Conservation (phyloP, 2,329 filamentous ascomycete genomes). For the Trichothecium sympodiale region DNA sequence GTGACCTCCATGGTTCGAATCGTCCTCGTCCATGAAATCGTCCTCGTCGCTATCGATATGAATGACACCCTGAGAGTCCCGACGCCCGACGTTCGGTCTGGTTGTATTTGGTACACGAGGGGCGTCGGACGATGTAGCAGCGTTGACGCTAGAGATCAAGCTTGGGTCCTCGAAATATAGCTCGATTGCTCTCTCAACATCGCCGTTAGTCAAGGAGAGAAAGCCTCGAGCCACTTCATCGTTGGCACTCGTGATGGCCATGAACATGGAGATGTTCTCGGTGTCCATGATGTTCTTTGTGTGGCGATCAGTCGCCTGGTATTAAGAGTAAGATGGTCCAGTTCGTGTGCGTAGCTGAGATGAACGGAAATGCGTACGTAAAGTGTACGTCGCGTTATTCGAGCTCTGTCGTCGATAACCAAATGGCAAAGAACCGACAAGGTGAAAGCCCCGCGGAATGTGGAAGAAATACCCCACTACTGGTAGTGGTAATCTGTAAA, state of each 20-base stretch:
- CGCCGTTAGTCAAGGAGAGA: constrained; percentile 71
- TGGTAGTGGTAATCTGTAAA: no score
- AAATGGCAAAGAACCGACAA: no score
- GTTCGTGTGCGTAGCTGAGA: no score
- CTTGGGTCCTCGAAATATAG: constrained; percentile 87
- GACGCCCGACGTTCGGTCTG: constrained; percentile 15
- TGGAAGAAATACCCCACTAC: no score
- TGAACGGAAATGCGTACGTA: no score
- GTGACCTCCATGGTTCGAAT: constrained; percentile 24
- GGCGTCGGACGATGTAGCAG: constrained; percentile 14
- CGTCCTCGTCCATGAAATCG: constrained; percentile 27
- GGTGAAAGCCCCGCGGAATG: no score
- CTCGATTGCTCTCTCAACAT: constrained; percentile 76
- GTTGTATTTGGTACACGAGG: constrained; percentile 15
- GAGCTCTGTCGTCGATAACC: no score
- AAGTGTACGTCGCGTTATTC: no score
- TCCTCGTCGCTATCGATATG: constrained; percentile 68
- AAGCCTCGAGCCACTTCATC: constrained; percentile 70
- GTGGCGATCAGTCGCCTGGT: no score
- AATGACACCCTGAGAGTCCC: constrained; percentile 37
- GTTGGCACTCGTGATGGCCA: constrained; percentile 66
- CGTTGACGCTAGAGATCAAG: constrained; percentile 30
- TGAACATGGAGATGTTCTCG: constrained; percentile 66
- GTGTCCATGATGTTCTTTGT: constrained; percentile 50
- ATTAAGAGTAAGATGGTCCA: no score